Percentiles rank a stretch among this genome's conserved stretches.
Conservation (phyloP, 2,329 filamentous ascomycete genomes). For the Calonectria hawksworthii region DNA sequence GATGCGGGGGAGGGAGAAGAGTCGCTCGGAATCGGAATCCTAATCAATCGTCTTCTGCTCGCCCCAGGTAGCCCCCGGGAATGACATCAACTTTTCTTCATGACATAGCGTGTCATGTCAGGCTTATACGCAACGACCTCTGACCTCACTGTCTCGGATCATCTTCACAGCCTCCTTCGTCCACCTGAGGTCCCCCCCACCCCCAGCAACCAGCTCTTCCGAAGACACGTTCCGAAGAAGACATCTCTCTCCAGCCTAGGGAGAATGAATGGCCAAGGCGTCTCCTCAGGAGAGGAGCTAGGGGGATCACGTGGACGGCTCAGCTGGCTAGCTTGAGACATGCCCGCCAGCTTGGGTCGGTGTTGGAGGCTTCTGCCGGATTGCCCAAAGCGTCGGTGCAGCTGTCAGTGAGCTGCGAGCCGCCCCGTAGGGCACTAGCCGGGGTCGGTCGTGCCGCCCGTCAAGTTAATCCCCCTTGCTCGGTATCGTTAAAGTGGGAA, state of each 20-base stretch:
- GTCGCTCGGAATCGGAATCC: too few species aligned
- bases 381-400: slow-evolving; percentile 13
- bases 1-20: background rate
- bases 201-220: background rate
- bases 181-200: too few species aligned
- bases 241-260: background rate
- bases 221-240: background rate
- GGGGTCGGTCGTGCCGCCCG: background rate
- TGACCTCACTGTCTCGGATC: background rate
- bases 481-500: background rate
- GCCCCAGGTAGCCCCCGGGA: background rate
- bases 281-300: background rate
- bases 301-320: slow-evolving; percentile 4
- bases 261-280: background rate
- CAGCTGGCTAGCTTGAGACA: background rate
- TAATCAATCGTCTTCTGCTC: background rate
- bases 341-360: slow-evolving; percentile 6
- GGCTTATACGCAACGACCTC: background rate
- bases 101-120: background rate
- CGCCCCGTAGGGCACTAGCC: slow-evolving; percentile 4
- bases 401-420: slow-evolving; percentile 9
- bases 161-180: background rate
- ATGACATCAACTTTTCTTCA: background rate
- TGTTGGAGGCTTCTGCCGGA: slow-evolving; percentile 3
- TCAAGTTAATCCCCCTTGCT: slow-evolving; percentile 1